Conservation (phyloP, 129 eudicot species). For the Oenanthe sinensis region DNA sequence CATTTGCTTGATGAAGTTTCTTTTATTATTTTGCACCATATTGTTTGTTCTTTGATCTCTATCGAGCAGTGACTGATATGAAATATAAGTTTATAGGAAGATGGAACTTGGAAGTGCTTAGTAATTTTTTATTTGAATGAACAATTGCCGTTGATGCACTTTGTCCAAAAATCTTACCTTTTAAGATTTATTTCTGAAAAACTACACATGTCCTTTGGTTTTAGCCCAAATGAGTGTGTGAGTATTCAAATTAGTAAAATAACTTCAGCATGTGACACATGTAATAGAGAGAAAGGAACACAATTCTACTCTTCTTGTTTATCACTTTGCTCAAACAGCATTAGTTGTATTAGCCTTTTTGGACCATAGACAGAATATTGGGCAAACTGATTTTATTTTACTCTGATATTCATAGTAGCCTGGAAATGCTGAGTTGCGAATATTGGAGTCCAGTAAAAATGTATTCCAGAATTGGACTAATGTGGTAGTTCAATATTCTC, state of each 20-base stretch:
- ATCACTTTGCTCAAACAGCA: not conserved
- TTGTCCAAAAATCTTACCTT: not conserved
- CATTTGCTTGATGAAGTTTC: not conserved
- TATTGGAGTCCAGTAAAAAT: not conserved
- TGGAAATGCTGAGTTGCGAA: not conserved
- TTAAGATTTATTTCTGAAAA: not conserved
- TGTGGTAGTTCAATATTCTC: conserved; percentile 2
- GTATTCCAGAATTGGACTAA: not conserved
- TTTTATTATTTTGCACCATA: not conserved
- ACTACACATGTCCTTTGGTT: not conserved
- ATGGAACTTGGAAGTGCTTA: not conserved
- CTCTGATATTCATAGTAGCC: not conserved
- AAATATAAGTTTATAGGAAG: not conserved
- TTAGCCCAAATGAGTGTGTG: not conserved
- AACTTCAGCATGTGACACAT: not conserved
- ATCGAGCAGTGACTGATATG: not conserved
- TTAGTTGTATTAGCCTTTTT: not conserved
- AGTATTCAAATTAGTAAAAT: too few species aligned
- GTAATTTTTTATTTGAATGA: not conserved
- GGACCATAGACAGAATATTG: not conserved
- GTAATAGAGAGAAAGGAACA: not conserved
- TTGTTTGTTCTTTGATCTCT: not conserved
- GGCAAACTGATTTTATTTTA: not conserved
- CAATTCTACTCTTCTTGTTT: not conserved
- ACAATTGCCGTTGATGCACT: not conserved